Conservation (phyloP, 2,329 filamentous ascomycete species). For the Calonectria fujianensis region DNA sequence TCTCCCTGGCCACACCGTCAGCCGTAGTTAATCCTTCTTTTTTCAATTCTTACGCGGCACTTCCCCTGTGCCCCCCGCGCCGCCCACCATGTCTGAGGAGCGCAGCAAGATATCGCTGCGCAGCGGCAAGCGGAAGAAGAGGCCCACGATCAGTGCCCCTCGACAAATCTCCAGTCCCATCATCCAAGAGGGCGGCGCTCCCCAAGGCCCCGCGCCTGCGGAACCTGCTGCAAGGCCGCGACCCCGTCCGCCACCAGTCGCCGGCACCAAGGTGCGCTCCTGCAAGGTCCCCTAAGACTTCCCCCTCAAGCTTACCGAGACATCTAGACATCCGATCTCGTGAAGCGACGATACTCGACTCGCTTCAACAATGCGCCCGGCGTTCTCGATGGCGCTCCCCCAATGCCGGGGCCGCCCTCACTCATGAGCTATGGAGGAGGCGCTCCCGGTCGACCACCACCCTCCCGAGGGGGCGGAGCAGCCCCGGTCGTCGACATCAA, state of each 20-base stretch:
- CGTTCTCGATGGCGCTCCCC: slow-evolving; percentile 82
- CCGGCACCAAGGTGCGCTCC: slow-evolving; percentile 73
- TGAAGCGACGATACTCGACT: slow-evolving; percentile 95
- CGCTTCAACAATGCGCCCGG: slow-evolving; percentile 87
- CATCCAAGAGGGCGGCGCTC: slow-evolving; percentile 68
- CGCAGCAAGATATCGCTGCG: slow-evolving; percentile 78
- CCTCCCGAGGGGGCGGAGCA: slow-evolving; percentile 71
- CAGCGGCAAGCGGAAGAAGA: slow-evolving; percentile 76
- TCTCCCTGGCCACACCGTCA: slow-evolving; percentile 2
- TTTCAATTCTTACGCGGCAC: slow-evolving; percentile 10
- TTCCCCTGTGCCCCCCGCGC: slow-evolving; percentile 9
- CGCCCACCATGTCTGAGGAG: slow-evolving; percentile 75
- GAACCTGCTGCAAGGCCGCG: slow-evolving; percentile 62
- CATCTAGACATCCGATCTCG: slow-evolving; percentile 82
- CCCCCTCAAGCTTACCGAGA: slow-evolving; percentile 46
- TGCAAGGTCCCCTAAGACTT: slow-evolving; percentile 27
- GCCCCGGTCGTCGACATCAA: slow-evolving; percentile 84
- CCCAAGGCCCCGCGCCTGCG: slow-evolving; percentile 49
- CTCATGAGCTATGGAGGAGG: slow-evolving; percentile 75
- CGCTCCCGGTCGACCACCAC: slow-evolving; percentile 66
- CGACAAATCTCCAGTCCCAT: slow-evolving; percentile 78
- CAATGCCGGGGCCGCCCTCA: slow-evolving; percentile 81
- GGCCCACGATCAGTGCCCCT: slow-evolving; percentile 78
- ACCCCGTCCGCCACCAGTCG: slow-evolving; percentile 68
- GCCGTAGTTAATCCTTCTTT: slow-evolving; percentile 5